phyloP scores from a whole-genome alignment of 1,284 basidiomycete species.

The Cryptococcus floricola region DNA sequence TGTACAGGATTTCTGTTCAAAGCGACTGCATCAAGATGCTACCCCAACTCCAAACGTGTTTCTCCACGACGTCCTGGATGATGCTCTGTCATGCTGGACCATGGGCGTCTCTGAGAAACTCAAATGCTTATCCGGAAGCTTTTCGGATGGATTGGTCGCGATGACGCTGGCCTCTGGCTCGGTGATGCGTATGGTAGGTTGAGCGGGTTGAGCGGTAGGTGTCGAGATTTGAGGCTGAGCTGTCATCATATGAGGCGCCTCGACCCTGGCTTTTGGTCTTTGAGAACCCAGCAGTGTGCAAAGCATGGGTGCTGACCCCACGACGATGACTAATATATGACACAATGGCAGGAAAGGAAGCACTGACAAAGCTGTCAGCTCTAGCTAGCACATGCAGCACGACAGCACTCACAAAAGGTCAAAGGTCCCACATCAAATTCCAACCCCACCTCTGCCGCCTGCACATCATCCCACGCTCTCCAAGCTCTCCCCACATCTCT shows the following conservation, averaged over 20 bases:
- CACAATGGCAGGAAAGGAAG: conserved; percentile 7
- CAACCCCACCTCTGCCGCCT: conserved; percentile 12
- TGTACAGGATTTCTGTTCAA: neutral
- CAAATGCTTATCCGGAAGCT: neutral
- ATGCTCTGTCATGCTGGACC: neutral
- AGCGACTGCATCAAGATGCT: neutral
- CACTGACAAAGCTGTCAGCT: neutral
- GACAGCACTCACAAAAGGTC: conserved; percentile 14
- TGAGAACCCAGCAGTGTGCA: neutral
- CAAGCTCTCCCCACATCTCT: conserved; percentile 8
- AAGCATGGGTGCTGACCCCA: neutral
- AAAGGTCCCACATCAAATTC: conserved; percentile 6
- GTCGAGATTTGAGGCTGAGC: neutral
- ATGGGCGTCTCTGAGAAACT: neutral
- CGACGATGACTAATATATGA: conserved; percentile 3
- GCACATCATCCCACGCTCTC: conserved; percentile 6
- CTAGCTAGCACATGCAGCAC: neutral
- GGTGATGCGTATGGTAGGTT: neutral
- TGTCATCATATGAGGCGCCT: neutral
- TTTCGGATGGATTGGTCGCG: no score
- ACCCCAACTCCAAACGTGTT: conserved; percentile 5
- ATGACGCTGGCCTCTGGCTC: neutral
- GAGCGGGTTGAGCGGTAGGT: neutral
- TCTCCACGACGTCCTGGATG: conserved; percentile 6
- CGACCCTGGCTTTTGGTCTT: neutral